Evolutionary conservation across 331 rosid genomes (phyloP), one percentile per base, ranked within the genome.

Genomic region (Pyrus hybrid): DNA sequence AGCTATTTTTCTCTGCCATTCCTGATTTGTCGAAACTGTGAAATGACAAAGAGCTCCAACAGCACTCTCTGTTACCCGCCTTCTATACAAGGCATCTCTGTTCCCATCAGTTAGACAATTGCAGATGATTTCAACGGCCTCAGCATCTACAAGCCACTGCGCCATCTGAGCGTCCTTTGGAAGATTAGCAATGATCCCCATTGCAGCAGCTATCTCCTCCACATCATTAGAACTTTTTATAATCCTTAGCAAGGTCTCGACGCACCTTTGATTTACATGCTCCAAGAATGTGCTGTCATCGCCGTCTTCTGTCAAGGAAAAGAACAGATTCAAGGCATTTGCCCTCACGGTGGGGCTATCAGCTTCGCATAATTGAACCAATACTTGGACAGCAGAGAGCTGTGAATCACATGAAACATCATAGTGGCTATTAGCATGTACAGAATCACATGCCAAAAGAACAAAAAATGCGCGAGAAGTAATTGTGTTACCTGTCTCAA

Each of bases 1-100:
- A 63, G 94, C 91, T 67, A 89, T 88, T 56, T 75, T 77, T 77
- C 45, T 81, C 78, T 89, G 94, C 86, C 90, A 89, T 68, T 84
- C 92, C 70, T 26, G 66, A 49, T 85, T 89, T 75, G 94, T 72
- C 35, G 90, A 68, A 71, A 86, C 86, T 3, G 91, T 89, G 74
- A 87, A 89, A 75, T 79, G 90, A 57, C 84, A 67, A 26, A 87
- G 85, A 37, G 94, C 88, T 82, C 78, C 85, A 66, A 80, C 87
- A 60, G 90, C 84, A 41, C 80, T 85, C 75, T 85, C 90, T 53
- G 68, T 70, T 47, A 82, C 83, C 26, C 81, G 83, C 35, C 72
- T 72, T 64, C 54, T 78, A 76, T 73, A 82, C 3, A 78, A 78
- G 78, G 79, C 73, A 21, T 84, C 79, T 49, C 73, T 84, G 28